Evolutionary conservation across 768 basidiomycete genomes (phyloP), one percentile per base, ranked within the genome.

Genomic region (Chlorophyllum brunneum): DNA sequence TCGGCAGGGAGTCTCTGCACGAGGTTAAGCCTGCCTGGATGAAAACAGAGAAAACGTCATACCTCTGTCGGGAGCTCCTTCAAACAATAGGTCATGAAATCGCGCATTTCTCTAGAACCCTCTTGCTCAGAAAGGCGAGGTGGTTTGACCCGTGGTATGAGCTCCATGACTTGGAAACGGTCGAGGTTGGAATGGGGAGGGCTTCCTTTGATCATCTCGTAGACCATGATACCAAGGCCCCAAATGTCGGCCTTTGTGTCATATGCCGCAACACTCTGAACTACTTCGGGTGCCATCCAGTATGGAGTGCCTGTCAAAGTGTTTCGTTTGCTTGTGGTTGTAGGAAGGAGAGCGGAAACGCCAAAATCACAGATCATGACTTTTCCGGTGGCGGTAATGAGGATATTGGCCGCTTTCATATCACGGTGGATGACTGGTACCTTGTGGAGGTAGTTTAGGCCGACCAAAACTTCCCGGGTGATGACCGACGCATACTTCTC

Each of bases 211-310:
- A 87, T 83, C 86, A 98, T 95, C 67, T 99, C 97, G 61, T 92
- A 94, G 16, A 95, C 78, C 70, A 95, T 88, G 64, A 99, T 95
- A 4, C 97, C 97, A 52, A 99, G 70, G 62, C 92, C 94, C 97
- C 97, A 98, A 37, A 99, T 92, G 63, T 99, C 97, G 2, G 95
- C 97, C 66, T 97, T 98, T 47, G 90, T 88, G 63, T 99, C 95
- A 67, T 99, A 98, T 37, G 85, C 78, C n/a, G 92, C 83, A 9
- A 89, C 85, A 8, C 79, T 78, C 58, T 92, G 89, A 13, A 95
- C 91, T 2, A 98, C 93, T 68, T 99, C 97, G 0, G 97, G 97
- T 0, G 97, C 97, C 97, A 99, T 99, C 95, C 95, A 98, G 65
- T 97, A 92, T 0, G 95, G 95, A 1, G 97, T 98, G 1, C 97